A percentile compares a stretch with the other conserved stretches of the same genome.
Evolutionary conservation across 805 yeast genomes (phyloP).

Genomic region (Candida bentonensis): DNA sequence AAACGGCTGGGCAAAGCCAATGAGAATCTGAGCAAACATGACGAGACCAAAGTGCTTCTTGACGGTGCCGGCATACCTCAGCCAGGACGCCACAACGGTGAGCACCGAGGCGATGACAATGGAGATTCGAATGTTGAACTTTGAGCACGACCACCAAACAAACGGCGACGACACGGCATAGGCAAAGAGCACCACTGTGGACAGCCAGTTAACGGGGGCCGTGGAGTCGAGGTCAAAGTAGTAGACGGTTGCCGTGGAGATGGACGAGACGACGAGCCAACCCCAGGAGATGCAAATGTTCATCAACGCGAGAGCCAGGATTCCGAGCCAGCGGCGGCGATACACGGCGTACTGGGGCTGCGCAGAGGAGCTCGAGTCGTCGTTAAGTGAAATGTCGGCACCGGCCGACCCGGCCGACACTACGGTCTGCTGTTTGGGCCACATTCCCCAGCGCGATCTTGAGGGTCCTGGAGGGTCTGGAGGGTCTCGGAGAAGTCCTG

Average conservation of each 20-base stretch:
- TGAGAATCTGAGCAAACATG: conserved; percentile 22
- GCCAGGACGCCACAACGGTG: conserved; percentile 18
- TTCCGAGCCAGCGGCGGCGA: conserved; percentile 21
- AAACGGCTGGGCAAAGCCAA: conserved; percentile 23
- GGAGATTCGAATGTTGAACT: conserved; percentile 13
- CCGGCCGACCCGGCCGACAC: no score
- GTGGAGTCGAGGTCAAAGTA: conserved; percentile 13
- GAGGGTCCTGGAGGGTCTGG: no score
- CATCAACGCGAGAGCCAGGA: conserved; percentile 15
- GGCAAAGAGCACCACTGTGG: conserved; percentile 20
- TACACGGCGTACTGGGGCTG: conserved; percentile 6
- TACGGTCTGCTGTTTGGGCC: no score
- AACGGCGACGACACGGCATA: conserved; percentile 16
- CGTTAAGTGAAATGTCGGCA: no score
- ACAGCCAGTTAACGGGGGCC: conserved; percentile 21
- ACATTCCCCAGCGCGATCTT: no score
- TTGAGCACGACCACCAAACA: conserved; percentile 14
- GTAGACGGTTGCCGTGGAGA: conserved; percentile 14
- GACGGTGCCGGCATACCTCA: conserved; percentile 18
- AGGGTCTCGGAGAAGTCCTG: no score
- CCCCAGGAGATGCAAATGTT: conserved; percentile 22
- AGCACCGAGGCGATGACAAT: conserved; percentile 13
- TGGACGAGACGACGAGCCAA: conserved; percentile 21
- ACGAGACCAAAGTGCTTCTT: conserved; percentile 15
- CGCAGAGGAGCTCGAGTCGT: no score